Evolutionary conservation across 2,329 filamentous ascomycete species (phyloP).

Genomic region (Dendrostoma leiphaemia): DNA sequence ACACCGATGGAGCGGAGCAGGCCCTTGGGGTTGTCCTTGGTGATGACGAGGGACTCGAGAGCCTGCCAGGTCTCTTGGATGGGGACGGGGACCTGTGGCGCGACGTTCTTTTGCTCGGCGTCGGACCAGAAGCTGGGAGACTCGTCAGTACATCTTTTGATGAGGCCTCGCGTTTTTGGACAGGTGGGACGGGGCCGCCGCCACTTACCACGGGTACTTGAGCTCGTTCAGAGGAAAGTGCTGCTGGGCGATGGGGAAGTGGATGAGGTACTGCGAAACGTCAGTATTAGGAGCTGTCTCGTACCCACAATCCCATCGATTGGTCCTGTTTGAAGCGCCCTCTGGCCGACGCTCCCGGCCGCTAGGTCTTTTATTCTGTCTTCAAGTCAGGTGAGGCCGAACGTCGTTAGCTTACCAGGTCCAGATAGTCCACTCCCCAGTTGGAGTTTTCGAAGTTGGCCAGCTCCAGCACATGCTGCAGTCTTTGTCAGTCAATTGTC

Average conservation of each 20-base stretch:
- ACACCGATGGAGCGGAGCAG: slow-evolving; percentile 59
- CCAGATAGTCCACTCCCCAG: slow-evolving; percentile 64
- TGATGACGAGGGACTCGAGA: slow-evolving; percentile 55
- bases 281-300: not conserved
- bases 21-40: slow-evolving; percentile 31
- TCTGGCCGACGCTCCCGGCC: too few species aligned
- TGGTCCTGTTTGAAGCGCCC: not conserved
- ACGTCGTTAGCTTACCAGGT: slow-evolving; percentile 39
- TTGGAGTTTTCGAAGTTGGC: slow-evolving; percentile 60
- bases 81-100: slow-evolving; percentile 41
- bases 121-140: slow-evolving; percentile 38
- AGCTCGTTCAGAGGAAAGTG: slow-evolving; percentile 41
- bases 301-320: not conserved
- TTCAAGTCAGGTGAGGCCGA: not conserved
- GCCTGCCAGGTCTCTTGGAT: slow-evolving; percentile 58
- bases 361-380: too few species aligned
- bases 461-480: slow-evolving; percentile 61
- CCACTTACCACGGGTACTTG: slow-evolving; percentile 27
- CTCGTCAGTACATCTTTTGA: not conserved
- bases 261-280: slow-evolving; percentile 54
- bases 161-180: slow-evolving; percentile 21
- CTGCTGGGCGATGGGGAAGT: slow-evolving; percentile 51
- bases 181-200: not conserved
- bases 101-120: slow-evolving; percentile 40
- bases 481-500: too few species aligned